A percentile compares a stretch with the other conserved stretches of the same genome.
Conservation (phyloP, 225 moss, liverwort and hornwort genomes). For the Asterella californica region DNA sequence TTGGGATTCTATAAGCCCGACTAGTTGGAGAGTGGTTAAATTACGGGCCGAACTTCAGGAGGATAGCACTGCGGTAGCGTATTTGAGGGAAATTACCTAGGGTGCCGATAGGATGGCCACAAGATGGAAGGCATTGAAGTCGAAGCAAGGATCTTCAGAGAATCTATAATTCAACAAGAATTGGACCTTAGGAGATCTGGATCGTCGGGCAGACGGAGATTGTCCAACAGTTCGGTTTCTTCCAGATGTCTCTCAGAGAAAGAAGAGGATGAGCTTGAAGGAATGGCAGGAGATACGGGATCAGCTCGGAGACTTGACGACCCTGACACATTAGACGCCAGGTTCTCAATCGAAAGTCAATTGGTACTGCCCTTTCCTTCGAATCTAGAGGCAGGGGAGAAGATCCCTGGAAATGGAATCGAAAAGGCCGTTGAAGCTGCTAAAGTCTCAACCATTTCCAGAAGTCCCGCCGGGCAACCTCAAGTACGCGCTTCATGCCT, state of each 20-base stretch:
- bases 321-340: conserved; percentile 6
- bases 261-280: conserved; percentile 38
- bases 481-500: background rate
- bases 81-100: background rate
- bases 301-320: conserved; percentile 12
- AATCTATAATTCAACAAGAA: conserved; percentile 19
- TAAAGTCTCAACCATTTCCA: background rate
- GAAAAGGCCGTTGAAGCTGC: background rate
- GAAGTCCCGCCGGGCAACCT: background rate
- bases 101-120: background rate
- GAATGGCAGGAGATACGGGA: conserved; percentile 33
- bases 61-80: background rate
- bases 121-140: conserved; percentile 2
- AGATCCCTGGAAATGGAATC: background rate
- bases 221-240: background rate
- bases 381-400: background rate
- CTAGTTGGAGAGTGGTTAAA: background rate
- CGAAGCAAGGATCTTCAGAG: conserved; percentile 10
- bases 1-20: background rate
- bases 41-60: background rate
- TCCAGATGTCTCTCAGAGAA: conserved; percentile 17
- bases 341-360: background rate
- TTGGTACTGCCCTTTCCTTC: background rate
- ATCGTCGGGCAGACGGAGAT: background rate
- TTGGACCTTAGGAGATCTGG: conserved; percentile 26